Base-by-base conservation (phyloP, 1,139 yeast species). In the Debaryomyces subglobosus region DNA sequence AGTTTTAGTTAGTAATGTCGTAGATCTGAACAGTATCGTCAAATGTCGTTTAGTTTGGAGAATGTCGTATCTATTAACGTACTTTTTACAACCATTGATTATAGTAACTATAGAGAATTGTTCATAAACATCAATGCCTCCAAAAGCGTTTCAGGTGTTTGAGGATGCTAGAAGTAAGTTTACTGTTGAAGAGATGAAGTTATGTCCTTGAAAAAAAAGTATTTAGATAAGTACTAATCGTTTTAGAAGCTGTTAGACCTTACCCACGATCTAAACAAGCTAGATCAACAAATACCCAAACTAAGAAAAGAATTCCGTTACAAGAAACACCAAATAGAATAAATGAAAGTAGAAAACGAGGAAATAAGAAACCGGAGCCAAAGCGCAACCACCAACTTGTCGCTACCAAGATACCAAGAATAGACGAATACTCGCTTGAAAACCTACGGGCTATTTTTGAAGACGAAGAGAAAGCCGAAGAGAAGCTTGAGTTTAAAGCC, bases 401-500 rank as follows among this genome's bases (percentile, higher is more conserved):
- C 32, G 24, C 55, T 5, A 23, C 23, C 16, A 32, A 36, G 3
- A 45, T 39, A 15, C 27, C 34, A n/a, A 39, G 47, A 23, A 46
- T 51, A 16, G 60, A 49, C 23, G 61, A 58, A n/a, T 47, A 50
- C 27, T 53, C 57, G 18, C 43, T 58, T 2, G 59, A 58, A 36
- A 60, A 58, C 35, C 47, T 60, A 23, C 50, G 49, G 39, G 44
- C 48, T 15, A 58, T 60, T 7, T 60, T 59, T 48, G 50, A 39
- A 16, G 46, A 39, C 4, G 44, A 44, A 24, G 44, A 41, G 13
- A 27, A 45, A 8, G 29, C 34, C 4, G 29, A 34, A 13, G 38
- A 42, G 15, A 37, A 38, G 6, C 32, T 29, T 25, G 47, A 42
- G 5, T 49, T 49, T 24, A 48, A 43, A 34, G 54, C 54, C 8